A percentile compares a stretch with the other conserved stretches of the same genome.
Evolutionary conservation across 73 alveolate genomes (phyloP).

Genomic region (Tetrahymena malaccensis): DNA sequence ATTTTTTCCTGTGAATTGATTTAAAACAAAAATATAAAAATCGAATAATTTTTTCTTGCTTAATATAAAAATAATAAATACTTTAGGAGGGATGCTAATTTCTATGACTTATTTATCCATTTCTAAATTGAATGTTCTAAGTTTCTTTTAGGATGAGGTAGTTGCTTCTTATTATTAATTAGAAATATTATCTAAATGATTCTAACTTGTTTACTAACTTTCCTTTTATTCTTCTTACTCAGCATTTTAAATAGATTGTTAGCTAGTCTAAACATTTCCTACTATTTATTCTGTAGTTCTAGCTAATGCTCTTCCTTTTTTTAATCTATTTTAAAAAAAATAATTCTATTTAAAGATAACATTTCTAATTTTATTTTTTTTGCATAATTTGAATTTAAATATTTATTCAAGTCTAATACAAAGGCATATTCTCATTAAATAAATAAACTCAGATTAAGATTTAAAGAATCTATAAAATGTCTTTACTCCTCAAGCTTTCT

Average conservation of each 20-base stretch:
- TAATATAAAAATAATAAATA: neutral
- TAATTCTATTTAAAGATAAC: no score
- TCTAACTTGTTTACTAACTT: neutral
- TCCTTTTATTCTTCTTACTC: neutral
- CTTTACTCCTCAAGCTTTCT: neutral
- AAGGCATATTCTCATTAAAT: neutral
- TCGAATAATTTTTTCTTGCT: neutral
- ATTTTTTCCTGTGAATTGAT: neutral
- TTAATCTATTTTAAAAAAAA: neutral
- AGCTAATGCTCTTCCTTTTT: neutral
- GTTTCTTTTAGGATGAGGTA: neutral
- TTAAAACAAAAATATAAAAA: neutral
- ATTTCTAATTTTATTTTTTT: no score
- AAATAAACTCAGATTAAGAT: neutral
- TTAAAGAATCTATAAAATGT: neutral
- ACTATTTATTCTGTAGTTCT: neutral
- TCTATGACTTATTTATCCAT: neutral
- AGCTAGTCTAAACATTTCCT: neutral
- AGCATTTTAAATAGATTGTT: neutral
- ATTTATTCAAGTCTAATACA: neutral
- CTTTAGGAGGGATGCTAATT: neutral
- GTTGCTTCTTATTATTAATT: neutral
- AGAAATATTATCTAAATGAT: neutral
- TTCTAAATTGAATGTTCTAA: neutral
- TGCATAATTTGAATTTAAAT: no score